Percentiles rank a stretch among this genome's conserved stretches.
Conservation (phyloP, 805 yeast species). For the Wickerhamiella azyma region DNA sequence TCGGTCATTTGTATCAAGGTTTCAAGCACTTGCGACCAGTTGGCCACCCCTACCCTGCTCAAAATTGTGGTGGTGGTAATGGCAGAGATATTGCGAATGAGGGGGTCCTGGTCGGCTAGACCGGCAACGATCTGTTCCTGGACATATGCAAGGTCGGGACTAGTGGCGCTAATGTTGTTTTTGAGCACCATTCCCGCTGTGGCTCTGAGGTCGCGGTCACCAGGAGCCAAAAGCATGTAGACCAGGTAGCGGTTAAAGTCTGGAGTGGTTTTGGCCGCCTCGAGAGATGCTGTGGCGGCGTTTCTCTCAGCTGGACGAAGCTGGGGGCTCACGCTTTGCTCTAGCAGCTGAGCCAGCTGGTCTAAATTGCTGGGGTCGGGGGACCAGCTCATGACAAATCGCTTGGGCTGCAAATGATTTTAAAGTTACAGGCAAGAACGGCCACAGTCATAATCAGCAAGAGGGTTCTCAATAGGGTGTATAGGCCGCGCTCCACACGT, state of each 20-base stretch:
- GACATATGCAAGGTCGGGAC: constrained; percentile 28
- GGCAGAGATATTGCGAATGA: constrained; percentile 80
- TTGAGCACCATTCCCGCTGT: constrained; percentile 81
- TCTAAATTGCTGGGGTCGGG: constrained; percentile 49
- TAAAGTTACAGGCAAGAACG: not conserved
- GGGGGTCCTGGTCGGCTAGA: constrained; percentile 37
- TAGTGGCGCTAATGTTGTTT: constrained; percentile 42
- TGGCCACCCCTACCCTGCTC: constrained; percentile 47
- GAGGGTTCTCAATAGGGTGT: too few species aligned
- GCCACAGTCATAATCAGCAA: too few species aligned
- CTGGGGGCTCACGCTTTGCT: constrained; percentile 56
- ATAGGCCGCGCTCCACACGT: too few species aligned
- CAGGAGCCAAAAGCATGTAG: constrained; percentile 46
- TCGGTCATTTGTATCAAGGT: constrained; percentile 50
- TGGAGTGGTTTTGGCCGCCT: constrained; percentile 52
- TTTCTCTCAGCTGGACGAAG: constrained; percentile 33
- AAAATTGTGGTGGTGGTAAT: constrained; percentile 77
- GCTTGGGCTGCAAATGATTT: not conserved
- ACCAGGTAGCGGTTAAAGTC: constrained; percentile 74
- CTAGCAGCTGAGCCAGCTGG: constrained; percentile 53
- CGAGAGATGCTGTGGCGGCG: constrained; percentile 60
- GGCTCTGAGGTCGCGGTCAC: constrained; percentile 48
- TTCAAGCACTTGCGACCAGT: constrained; percentile 67
- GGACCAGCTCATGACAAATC: constrained; percentile 35
- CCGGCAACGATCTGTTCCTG: constrained; percentile 33